Percentiles rank a stretch among this genome's conserved stretches.
Evolutionary conservation across 2,329 filamentous ascomycete species (phyloP).

Genomic region (Aspergillus proliferans): DNA sequence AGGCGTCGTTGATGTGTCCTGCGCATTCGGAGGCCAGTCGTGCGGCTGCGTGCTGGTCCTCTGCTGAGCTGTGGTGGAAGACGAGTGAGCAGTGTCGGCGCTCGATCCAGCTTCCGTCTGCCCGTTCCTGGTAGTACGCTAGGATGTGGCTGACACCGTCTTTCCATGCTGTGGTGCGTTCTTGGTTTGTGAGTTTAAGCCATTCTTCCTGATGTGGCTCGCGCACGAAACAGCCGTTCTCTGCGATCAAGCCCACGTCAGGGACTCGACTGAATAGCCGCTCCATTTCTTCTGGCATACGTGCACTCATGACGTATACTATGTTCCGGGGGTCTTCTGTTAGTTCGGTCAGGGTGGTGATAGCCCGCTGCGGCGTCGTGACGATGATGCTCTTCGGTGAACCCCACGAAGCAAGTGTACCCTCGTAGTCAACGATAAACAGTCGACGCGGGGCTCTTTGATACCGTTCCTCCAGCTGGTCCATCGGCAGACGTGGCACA

Average conservation of each 20-base stretch:
- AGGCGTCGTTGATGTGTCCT: conserved; percentile 91
- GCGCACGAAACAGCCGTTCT: conserved; percentile 88
- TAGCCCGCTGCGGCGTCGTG: conserved; percentile 76
- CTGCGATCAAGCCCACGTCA: conserved; percentile 80
- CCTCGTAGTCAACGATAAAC: conserved; percentile 91
- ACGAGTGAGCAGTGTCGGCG: conserved; percentile 86
- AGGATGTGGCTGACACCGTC: conserved; percentile 74
- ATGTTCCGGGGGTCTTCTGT: conserved; percentile 73
- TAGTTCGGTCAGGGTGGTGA: conserved; percentile 76
- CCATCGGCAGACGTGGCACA: conserved; percentile 74
- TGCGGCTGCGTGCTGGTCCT: conserved; percentile 67
- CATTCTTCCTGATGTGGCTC: conserved; percentile 63
- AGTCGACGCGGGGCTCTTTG: conserved; percentile 60
- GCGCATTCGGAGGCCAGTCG: conserved; percentile 84
- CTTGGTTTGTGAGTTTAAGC: conserved; percentile 69
- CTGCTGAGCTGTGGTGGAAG: conserved; percentile 80
- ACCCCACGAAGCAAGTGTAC: conserved; percentile 82
- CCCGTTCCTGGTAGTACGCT: conserved; percentile 82
- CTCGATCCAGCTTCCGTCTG: conserved; percentile 80
- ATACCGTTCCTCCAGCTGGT: conserved; percentile 60
- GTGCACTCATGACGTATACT: conserved; percentile 90
- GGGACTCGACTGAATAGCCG: conserved; percentile 77
- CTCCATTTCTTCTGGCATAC: conserved; percentile 81
- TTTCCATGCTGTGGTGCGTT: conserved; percentile 72
- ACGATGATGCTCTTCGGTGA: conserved; percentile 78